Evolutionary conservation across 2,329 filamentous ascomycete species (phyloP), one percentile per base, ranked within the genome.

Genomic region (Hawksworthiomyces lignivorus): DNA sequence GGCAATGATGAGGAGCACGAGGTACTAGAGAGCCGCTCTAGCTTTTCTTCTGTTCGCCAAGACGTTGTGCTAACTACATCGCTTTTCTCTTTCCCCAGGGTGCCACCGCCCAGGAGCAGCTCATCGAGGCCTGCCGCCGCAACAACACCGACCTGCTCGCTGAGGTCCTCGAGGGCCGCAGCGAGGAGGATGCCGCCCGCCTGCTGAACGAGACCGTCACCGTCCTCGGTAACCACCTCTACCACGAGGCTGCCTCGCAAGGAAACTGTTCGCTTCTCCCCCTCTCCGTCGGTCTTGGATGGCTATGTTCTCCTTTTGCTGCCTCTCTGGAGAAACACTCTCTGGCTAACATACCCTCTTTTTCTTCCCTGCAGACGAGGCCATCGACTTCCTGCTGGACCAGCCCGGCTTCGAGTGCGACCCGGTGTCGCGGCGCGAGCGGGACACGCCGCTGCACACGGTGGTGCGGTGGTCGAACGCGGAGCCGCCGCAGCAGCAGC

Each of bases 51-150:
- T 26, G 8, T 26, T 26, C 12, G 24, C 12, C 8, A 26, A 8
- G 24, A 26, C 12, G 8, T 26, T 26, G 24, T 12, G 24, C 24
- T 12, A 26, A 26, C 24, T 26, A 12, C 8, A 8, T 12, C 24
- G 24, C 24, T 15, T 22, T 4, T 4, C 15, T 6, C 28, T 8
- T 22, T 9, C 2, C 2, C 24, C 55, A 94, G 84, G 92, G 90
- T 60, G 90, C 90, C 53, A 86, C 86, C 46, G 78, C 81, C 35
- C 75, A 82, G 62, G 90, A 97, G 69, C 77, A 86, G 56, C 77
- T 97, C 54, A 79, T 97, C 64, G 90, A 94, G 69, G 87, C 92
- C 55, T 94, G 86, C 67, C 87, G 90, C 48, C 79, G 88, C 57
- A 90, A 97, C 73, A 96, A 97, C 66, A 81, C 81, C 52, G 82